Evolutionary conservation across 2,329 filamentous ascomycete genomes (phyloP).

Genomic region (Fusarium oxysporum): DNA sequence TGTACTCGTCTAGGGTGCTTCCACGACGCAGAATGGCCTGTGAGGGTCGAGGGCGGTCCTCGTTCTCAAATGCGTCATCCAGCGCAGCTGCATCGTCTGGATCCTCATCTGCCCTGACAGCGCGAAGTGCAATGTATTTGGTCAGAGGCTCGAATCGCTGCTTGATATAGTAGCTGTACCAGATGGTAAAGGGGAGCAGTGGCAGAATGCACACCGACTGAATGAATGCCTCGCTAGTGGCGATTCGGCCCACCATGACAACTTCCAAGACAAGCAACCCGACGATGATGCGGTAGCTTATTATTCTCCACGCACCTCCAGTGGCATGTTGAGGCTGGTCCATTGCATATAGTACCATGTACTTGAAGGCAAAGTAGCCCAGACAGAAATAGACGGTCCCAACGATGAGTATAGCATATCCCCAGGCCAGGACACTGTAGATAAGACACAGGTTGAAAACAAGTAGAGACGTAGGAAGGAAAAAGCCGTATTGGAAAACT

Average conservation of each 20-base stretch:
- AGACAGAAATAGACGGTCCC: constrained; percentile 86
- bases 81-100: constrained; percentile 50
- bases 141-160: constrained; percentile 88
- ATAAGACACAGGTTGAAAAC: constrained; percentile 96
- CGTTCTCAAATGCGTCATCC: constrained; percentile 54
- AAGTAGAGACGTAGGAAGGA: constrained; percentile 89
- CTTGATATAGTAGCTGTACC: constrained; percentile 88
- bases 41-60: constrained; percentile 53
- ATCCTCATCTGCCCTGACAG: constrained; percentile 73
- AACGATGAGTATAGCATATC: constrained; percentile 83
- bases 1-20: constrained; percentile 78
- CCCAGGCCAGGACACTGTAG: constrained; percentile 86
- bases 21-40: constrained; percentile 61
- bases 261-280: constrained; percentile 90
- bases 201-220: constrained; percentile 80
- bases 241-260: constrained; percentile 89
- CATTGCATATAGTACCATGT: constrained; percentile 98
- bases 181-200: constrained; percentile 81
- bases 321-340: constrained; percentile 95
- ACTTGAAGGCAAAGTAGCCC: constrained; percentile 93
- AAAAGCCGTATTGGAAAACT: constrained; percentile 95
- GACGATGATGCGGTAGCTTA: constrained; percentile 89
- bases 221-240: constrained; percentile 77
- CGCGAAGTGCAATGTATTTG: constrained; percentile 90
- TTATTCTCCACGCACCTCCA: constrained; percentile 94